Evolutionary conservation across 148 eudicot genomes (phyloP), one percentile per base, ranked within the genome.

Genomic region (Spergularia bocconei): DNA sequence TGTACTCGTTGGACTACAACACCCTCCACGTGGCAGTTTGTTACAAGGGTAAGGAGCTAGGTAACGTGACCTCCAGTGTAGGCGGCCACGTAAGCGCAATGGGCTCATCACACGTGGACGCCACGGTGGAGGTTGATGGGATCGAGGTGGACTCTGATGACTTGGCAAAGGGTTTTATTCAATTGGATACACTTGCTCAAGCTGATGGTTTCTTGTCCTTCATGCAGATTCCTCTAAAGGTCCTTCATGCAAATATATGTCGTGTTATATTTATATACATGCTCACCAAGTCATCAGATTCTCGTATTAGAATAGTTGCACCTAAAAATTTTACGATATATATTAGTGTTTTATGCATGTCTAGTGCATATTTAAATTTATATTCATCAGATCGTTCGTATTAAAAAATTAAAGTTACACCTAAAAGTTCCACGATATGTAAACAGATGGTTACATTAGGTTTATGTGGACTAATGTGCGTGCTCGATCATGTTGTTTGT

Each of bases 21-120:
- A 75, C 76, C 15, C 29, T 91, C 11, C 54, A 33, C 16, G 86
- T 88, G 55, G 79, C 85, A 74, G 79, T 91, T 9, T 82, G 86
- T 52, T 91, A 90, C 67, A 86, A 88, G 63, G 97, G 94, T 73
- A 85, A 77, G 79, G 44, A 65, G 80, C 79, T 91, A n/a, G 94
- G 92, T 77, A 83, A 82, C 71, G 89, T 82, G 73, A 79, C 68
- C 4, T 86, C 93, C n/a, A 79, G 57, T 11, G 78, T 76, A 2
- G 94, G 93, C 0, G 94, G 92, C 0, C 78, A 75, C 48, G 83
- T 90, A 67, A 70, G 48, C 67, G 81, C 88, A 29, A 84, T 79
- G 52, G 88, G 90, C 8, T 68, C 85, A 29, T 90, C 97, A 65
- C 88, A 88, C 72, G 85, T 89, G 76, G 82, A 91, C 19, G 90